phyloP scores from a whole-genome alignment of 495 filamentous ascomycete genomes.

The Sabuloglossum arenarium region DNA sequence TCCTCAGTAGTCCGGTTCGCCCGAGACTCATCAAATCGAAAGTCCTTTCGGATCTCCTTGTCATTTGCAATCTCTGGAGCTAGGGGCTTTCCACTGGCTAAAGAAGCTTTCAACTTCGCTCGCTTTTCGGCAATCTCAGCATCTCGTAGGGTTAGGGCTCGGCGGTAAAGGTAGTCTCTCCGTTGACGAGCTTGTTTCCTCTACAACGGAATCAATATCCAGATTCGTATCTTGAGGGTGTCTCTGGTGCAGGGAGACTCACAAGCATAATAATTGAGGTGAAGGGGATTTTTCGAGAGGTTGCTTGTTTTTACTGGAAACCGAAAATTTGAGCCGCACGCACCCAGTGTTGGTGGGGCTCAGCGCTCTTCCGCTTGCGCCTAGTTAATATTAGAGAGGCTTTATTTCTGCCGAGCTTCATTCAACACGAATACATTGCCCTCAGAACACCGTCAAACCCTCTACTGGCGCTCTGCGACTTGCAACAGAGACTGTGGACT shows the following conservation, averaged over 20 bases:
- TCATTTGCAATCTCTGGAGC: conserved; percentile 80
- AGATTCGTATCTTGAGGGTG: neutral
- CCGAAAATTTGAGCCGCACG: no score
- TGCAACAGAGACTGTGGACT: no score
- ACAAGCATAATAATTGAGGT: neutral
- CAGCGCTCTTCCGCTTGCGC: no score
- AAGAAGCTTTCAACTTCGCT: conserved; percentile 61
- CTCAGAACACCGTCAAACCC: no score
- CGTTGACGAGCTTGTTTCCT: conserved; percentile 63
- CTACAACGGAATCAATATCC: conserved; percentile 14
- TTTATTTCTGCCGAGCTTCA: no score
- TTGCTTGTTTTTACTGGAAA: no score
- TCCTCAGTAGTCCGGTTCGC: conserved; percentile 35
- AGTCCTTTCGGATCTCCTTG: conserved; percentile 64
- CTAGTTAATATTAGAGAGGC: no score
- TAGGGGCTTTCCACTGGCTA: conserved; percentile 71
- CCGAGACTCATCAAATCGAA: conserved; percentile 75
- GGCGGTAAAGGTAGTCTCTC: conserved; percentile 85
- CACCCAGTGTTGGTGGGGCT: no score
- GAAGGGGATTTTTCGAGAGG: no score
- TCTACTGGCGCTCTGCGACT: no score
- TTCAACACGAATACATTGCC: no score
- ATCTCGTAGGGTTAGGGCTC: conserved; percentile 59
- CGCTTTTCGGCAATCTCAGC: conserved; percentile 85
- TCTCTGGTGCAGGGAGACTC: neutral